These are phyloP conservation scores for Metarhizium humberi DNA, from an alignment of 2,329 filamentous ascomycete species.

Conservation along the genomic window DNA sequence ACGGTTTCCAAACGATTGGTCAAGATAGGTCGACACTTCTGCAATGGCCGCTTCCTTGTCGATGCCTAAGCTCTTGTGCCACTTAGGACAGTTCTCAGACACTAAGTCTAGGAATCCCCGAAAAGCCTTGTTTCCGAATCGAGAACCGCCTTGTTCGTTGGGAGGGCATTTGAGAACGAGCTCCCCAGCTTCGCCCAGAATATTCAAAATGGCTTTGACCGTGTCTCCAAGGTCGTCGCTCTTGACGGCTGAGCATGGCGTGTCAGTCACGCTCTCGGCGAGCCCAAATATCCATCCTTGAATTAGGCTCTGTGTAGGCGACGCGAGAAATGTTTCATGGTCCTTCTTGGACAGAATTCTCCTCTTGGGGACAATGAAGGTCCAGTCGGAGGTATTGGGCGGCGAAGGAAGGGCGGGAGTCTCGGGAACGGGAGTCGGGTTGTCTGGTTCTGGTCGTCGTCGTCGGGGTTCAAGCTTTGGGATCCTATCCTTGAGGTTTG, in stretches of 20 bases:
- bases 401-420: conserved; percentile 67
- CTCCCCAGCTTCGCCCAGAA: conserved; percentile 61
- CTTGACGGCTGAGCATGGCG: conserved; percentile 51
- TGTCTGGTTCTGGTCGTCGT: conserved; percentile 40
- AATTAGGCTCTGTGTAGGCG: conserved; percentile 66
- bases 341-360: conserved; percentile 76
- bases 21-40: conserved; percentile 73
- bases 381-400: conserved; percentile 48
- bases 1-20: conserved; percentile 77
- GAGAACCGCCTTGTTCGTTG: conserved; percentile 75
- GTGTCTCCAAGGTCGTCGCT: conserved; percentile 49
- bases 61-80: conserved; percentile 56
- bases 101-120: conserved; percentile 68
- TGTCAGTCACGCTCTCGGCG: conserved; percentile 69
- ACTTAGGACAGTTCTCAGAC: conserved; percentile 42
- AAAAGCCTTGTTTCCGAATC: conserved; percentile 93
- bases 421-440: conserved; percentile 56
- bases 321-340: conserved; percentile 71
- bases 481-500: conserved; percentile 41
- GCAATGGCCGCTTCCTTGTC: conserved; percentile 42
- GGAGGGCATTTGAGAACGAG: conserved; percentile 65
- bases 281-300: conserved; percentile 80
- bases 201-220: conserved; percentile 54
- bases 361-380: conserved; percentile 59
- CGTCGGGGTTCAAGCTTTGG: conserved; percentile 60